Conservation (phyloP, 768 basidiomycete species). For the Russula olivacea region DNA sequence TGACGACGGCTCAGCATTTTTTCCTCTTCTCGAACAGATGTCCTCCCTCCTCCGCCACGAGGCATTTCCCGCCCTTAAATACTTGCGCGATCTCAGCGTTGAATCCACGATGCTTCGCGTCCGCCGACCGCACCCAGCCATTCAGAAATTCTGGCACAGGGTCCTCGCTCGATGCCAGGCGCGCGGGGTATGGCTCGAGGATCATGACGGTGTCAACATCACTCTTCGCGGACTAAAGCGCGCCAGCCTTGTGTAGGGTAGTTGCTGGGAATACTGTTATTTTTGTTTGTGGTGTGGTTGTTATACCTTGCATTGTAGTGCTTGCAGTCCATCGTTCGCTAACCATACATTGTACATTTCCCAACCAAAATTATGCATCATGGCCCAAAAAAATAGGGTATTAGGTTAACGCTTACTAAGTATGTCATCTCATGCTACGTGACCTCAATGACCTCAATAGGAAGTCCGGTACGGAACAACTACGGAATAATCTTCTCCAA, state of each 20-base stretch:
- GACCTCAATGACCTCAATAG: too few species aligned
- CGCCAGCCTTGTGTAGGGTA: slow-evolving; percentile 24
- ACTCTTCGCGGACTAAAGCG: slow-evolving; percentile 41
- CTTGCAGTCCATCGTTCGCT: background rate
- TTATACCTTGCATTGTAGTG: background rate
- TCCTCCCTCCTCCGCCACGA: slow-evolving; percentile 49
- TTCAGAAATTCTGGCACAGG: slow-evolving; percentile 39
- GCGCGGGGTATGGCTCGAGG: slow-evolving; percentile 58
- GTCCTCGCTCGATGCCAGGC: slow-evolving; percentile 43
- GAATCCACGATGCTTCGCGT: slow-evolving; percentile 51
- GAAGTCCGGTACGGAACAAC: too few species aligned
- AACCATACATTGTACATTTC: background rate
- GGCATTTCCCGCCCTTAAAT: slow-evolving; percentile 57
- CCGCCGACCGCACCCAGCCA: slow-evolving; percentile 33
- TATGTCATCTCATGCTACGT: too few species aligned
- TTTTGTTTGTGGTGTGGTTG: background rate
- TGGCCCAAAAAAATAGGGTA: background rate
- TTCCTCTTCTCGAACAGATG: slow-evolving; percentile 60
- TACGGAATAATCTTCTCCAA: too few species aligned
- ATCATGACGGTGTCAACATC: slow-evolving; percentile 55
- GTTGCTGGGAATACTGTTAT: background rate
- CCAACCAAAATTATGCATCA: too few species aligned
- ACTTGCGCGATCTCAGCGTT: slow-evolving; percentile 59
- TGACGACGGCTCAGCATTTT: slow-evolving; percentile 46
- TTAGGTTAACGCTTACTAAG: background rate